Evolutionary conservation across 768 basidiomycete species (phyloP), one percentile per base, ranked within the genome.

Genomic region (Hygrocybe punicea): DNA sequence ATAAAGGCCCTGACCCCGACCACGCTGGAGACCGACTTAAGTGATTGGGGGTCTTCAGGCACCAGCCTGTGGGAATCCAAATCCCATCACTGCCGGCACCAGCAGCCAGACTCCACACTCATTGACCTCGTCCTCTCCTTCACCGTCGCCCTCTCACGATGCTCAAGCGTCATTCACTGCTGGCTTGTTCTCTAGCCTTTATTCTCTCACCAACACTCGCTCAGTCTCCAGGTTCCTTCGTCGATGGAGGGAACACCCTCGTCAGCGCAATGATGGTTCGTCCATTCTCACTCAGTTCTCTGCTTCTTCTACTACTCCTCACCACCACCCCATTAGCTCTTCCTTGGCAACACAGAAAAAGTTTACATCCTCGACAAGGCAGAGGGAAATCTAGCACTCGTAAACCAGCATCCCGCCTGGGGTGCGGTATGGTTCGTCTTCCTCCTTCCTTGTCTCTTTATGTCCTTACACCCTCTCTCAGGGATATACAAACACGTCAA

Each of bases 311-410:
- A 54, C 25, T 39, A 50, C 46, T 19, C 17, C 35, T 49, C 4
- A 39, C 55, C 23, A 25, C 21, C 51, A 48, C 23, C 56, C 48
- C 39, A n/a, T n/a, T n/a, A 88, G 89, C 84, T 89, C 82, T 91
- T 93, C 69, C 72, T 93, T 51, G 91, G 89, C 33, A 89, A 86
- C 60, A 74, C 80, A 6, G 76, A 91, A 62, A 91, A 85, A 68
- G 87, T 95, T 34, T 95, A 94, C 72, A 88, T 94, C 19, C 74
- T 94, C n/a, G 93, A 97, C 77, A 97, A 97, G 75, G 84, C 86
- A 1, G 91, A 93, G 67, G 83, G 82, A 33, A 93, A 94, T 67
- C 77, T 78, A 2, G 81, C 81, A 3, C 72, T 78, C 62, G 78
- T 93, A 58, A 76, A 80, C 57, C 83, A 82, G 1, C 90, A 91